Evolutionary conservation across 2,329 filamentous ascomycete genomes (phyloP), one percentile per base, ranked within the genome.

Genomic region (Nothomitra cinnamomea): DNA sequence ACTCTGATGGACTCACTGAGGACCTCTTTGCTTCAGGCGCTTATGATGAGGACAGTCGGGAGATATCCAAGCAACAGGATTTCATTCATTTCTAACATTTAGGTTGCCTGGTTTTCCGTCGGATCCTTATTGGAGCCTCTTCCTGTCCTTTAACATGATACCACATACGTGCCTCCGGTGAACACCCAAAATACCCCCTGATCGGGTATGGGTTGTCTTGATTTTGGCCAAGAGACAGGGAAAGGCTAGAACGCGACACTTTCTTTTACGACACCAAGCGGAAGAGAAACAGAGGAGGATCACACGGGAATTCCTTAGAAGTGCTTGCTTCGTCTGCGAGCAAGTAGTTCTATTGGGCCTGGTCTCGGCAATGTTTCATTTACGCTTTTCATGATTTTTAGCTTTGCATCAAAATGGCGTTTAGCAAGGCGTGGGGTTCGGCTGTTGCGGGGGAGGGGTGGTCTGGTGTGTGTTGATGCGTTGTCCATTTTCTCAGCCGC

Each of bases 1-100:
- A 89, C 67, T 89, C 85, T 53, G 85, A 88, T 63, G 79, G 78
- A 57, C 73, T 82, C 57, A 69, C 66, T 56, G 80, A 82, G 62
- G 80, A 83, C 65, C 80, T 81, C 61, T 73, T 82, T 57, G 70
- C 70, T 36, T 19, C 25, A 48, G 22, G 15, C 24, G 35, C 13
- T n/a, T 70, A 74, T 54, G 73, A 76, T 56, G 74, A 76, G 55
- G 70, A 74, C 53, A 74, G 77, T 58, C 66, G 72, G 53, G 77
- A 78, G 57, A 75, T 80, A 63, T 70, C 73, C 55, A 70, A 74
- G 59, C 72, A 77, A 60, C 73, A 75, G 64, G 79, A 83, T 63
- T 83, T 74, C 61, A 76, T 83, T 64, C 66, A 69, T 52, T 66
- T 76, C 55, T 69, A 63, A 66, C 38, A 28, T 19, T 36, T 10